These are phyloP conservation scores for Talaromyces sp. DNA, from an alignment of 2,329 filamentous ascomycete species.

Conservation along the genomic window DNA sequence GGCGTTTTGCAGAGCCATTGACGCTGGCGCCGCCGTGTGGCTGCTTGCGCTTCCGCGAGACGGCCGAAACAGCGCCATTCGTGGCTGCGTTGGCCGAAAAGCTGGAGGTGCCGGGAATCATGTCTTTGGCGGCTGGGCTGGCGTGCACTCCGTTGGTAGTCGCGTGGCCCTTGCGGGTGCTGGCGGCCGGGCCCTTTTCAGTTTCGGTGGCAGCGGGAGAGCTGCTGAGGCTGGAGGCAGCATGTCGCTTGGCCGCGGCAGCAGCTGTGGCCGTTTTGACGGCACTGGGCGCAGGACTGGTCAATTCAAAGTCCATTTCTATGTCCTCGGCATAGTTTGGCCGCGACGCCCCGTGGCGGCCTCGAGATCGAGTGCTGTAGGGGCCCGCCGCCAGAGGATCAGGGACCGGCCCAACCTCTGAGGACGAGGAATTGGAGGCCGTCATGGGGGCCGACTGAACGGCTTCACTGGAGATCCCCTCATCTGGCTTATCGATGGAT, in stretches of 20 bases:
- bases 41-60: slow-evolving; percentile 82
- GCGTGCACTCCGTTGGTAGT: slow-evolving; percentile 27
- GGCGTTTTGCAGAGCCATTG: slow-evolving; percentile 28
- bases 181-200: slow-evolving; percentile 35
- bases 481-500: slow-evolving; percentile 13
- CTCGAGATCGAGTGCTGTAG: slow-evolving; percentile 92
- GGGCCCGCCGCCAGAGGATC: slow-evolving; percentile 54
- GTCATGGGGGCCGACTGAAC: slow-evolving; percentile 39
- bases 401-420: slow-evolving; percentile 28
- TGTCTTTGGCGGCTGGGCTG: slow-evolving; percentile 33
- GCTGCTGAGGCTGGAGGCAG: slow-evolving; percentile 19
- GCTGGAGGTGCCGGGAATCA: slow-evolving; percentile 54
- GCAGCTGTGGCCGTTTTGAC: slow-evolving; percentile 19
- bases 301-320: slow-evolving; percentile 77
- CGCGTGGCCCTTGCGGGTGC: slow-evolving; percentile 35
- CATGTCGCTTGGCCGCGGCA: slow-evolving; percentile 21
- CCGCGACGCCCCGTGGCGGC: slow-evolving; percentile 71
- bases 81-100: slow-evolving; percentile 48
- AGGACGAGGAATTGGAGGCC: slow-evolving; percentile 35
- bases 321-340: slow-evolving; percentile 94
- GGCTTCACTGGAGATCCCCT: slow-evolving; percentile 25
- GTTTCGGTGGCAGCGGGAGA: slow-evolving; percentile 26
- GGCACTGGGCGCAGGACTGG: slow-evolving; percentile 24
- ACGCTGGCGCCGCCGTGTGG: slow-evolving; percentile 36
- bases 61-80: slow-evolving; percentile 38